Base-by-base conservation (phyloP, 805 yeast species). In the Wickerhamomyces silvicola region DNA sequence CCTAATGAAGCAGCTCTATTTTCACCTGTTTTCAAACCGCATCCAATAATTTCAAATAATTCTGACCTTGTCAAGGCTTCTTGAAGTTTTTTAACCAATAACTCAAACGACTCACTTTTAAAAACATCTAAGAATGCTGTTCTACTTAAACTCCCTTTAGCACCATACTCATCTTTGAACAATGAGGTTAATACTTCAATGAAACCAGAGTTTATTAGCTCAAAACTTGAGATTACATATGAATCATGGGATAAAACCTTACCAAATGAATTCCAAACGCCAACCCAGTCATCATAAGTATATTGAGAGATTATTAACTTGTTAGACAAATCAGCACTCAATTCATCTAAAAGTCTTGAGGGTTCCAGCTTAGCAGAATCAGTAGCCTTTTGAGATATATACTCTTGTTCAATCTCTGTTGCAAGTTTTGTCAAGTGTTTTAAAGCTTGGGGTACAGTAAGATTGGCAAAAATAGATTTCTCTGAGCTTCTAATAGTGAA, bases 1-100 rank as follows among this genome's bases (percentile, higher is more conserved):
- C 87, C 82, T 69, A 87, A 66, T 0, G 79, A 68, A 0, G 76
- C 63, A 2, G 83, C 70, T 18, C 74, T 71, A 15, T 55, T 56
- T 22, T 61, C 63, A 18, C 55, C 58, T 7, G 57, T 52, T 27
- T 46, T 54, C 19, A 60, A 32, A 3, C 83, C 47, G 35, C 59
- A 57, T 10, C 60, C 59, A 10, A 61, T 53, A 12, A 86, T 73
- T 24, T 76, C 81, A 52, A 86, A 83, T 0, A 79, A 62, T 51
- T 87, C 96, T 0, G 76, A 65, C 44, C 94, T 67, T 1, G 84
- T 75, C 15, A 86, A 56, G 0, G 84, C 75, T 35, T 82, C 87
- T 39, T 85, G 92, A 12, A 86, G 58, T 38, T 78, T 74, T 5
- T 58, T 56, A 1, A 84, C 68, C 15, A 84, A 57, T 4, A 62